A percentile compares a stretch with the other conserved stretches of the same genome.
Evolutionary conservation across 148 eudicot species (phyloP).

Genomic region (Arbutus unedo): DNA sequence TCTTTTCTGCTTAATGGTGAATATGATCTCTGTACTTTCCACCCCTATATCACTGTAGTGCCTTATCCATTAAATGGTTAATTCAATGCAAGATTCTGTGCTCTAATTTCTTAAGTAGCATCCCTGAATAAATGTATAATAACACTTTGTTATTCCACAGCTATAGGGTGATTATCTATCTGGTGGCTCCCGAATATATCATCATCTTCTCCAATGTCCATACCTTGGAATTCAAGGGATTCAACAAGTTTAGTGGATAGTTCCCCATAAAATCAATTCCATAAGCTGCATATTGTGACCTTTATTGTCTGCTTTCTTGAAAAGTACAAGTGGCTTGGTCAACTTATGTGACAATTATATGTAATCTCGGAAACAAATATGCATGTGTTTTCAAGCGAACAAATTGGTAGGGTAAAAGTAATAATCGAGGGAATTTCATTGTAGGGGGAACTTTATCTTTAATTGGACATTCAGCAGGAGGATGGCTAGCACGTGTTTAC

Average conservation of each 20-base stretch:
- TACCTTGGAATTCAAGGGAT: neutral
- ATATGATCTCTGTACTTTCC: neutral
- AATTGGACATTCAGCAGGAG: slow-evolving; percentile 98
- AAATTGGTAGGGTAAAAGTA: neutral
- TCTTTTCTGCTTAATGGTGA: neutral
- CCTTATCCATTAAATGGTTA: neutral
- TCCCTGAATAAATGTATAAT: neutral
- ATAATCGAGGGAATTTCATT: slow-evolving; percentile 17
- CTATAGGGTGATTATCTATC: neutral
- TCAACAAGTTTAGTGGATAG: neutral
- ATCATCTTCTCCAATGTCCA: neutral
- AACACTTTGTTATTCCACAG: neutral
- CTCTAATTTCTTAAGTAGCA: neutral
- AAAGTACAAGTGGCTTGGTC: neutral
- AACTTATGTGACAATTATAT: neutral
- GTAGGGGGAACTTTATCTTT: slow-evolving; percentile 61
- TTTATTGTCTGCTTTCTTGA: neutral
- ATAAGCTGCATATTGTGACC: slow-evolving; percentile 1
- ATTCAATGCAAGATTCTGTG: neutral
- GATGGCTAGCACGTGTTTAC: slow-evolving; percentile 96
- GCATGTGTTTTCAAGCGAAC: neutral
- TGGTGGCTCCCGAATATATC: neutral
- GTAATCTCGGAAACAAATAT: neutral
- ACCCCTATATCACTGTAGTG: neutral
- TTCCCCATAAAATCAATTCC: neutral